phyloP scores from a whole-genome alignment of 768 basidiomycete species.

The Mycena belliarum region DNA sequence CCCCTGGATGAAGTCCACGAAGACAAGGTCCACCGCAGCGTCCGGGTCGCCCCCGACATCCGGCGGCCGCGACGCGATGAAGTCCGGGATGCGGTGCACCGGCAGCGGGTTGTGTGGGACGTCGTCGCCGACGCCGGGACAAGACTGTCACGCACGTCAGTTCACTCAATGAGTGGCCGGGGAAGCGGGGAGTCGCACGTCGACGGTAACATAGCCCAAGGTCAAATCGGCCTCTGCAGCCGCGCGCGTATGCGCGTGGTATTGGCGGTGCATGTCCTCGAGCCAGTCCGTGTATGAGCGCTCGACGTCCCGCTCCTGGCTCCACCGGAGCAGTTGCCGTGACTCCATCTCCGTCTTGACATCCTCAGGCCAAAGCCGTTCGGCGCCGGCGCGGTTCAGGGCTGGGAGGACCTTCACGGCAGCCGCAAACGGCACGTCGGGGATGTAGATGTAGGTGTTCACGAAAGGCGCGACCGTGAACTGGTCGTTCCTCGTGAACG shows the following conservation, averaged over 20 bases:
- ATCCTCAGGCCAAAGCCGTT: slow-evolving; percentile 11
- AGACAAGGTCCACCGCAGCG: slow-evolving; percentile 50
- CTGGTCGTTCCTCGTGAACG: slow-evolving; percentile 62
- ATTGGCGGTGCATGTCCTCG: slow-evolving; percentile 36
- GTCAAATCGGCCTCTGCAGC: slow-evolving; percentile 35
- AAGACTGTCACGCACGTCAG: slow-evolving; percentile 20
- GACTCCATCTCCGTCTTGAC: slow-evolving; percentile 6
- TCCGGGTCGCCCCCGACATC: slow-evolving; percentile 32
- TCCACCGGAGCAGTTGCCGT: slow-evolving; percentile 2
- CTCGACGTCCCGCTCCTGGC: slow-evolving; percentile 39
- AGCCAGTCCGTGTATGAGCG: slow-evolving; percentile 40
- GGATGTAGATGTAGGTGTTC: slow-evolving; percentile 48
- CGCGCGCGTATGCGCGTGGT: slow-evolving; percentile 22
- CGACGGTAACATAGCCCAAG: slow-evolving; percentile 54
- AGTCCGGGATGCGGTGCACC: slow-evolving; percentile 13
- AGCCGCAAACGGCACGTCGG: slow-evolving; percentile 39
- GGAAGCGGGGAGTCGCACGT: slow-evolving; percentile 23
- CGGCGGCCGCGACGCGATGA: slow-evolving; percentile 31
- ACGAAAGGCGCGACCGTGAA: slow-evolving; percentile 56
- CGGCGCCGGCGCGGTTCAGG: slow-evolving; percentile 25
- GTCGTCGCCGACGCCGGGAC: slow-evolving; percentile 27
- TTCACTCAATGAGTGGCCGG: background rate
- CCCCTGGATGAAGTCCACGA: slow-evolving; percentile 49
- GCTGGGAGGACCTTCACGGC: slow-evolving; percentile 42
- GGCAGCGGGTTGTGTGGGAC: slow-evolving; percentile 20